Percentiles rank a stretch among this genome's conserved stretches.
Conservation (phyloP, 805 yeast genomes). For the Kodamaea kaohsiungensis region DNA sequence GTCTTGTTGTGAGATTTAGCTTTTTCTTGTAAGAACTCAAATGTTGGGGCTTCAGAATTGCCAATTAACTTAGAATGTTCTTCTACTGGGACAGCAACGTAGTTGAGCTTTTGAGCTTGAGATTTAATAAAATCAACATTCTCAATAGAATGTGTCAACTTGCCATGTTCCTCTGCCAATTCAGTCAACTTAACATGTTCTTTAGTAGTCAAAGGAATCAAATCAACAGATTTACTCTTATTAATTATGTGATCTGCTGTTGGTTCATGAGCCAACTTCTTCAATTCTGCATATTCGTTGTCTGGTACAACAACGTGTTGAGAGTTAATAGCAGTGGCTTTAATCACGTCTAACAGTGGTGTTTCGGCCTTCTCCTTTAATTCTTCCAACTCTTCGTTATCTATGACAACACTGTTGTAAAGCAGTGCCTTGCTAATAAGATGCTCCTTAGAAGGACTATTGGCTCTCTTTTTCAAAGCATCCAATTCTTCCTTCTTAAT, state of each 20-base stretch:
- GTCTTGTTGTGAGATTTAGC: conserved; percentile 25
- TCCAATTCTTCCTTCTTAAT: conserved; percentile 17
- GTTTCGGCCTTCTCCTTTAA: conserved; percentile 6
- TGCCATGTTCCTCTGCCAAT: conserved; percentile 11
- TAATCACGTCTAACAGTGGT: conserved; percentile 6
- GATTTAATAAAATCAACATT: conserved; percentile 5
- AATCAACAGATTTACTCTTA: conserved; percentile 1
- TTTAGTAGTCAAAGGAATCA: conserved; percentile 13
- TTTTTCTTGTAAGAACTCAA: conserved; percentile 32
- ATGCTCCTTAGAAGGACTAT: conserved; percentile 16
- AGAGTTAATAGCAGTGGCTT: background rate
- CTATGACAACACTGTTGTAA: conserved; percentile 7
- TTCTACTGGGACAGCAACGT: conserved; percentile 12
- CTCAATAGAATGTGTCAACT: background rate
- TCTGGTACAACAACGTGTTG: conserved; percentile 7
- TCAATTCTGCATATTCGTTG: conserved; percentile 12
- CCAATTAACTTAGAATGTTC: conserved; percentile 12
- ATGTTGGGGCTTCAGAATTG: conserved; percentile 20
- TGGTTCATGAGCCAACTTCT: conserved; percentile 21
- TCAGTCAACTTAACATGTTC: conserved; percentile 5
- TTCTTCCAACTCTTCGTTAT: conserved; percentile 5
- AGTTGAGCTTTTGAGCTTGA: conserved; percentile 5
- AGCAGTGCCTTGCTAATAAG: conserved; percentile 11
- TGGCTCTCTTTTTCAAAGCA: conserved; percentile 18
- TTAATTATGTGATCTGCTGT: conserved; percentile 22